Conservation (phyloP, 768 basidiomycete genomes). For the Tricholoma bakamatsutake region DNA sequence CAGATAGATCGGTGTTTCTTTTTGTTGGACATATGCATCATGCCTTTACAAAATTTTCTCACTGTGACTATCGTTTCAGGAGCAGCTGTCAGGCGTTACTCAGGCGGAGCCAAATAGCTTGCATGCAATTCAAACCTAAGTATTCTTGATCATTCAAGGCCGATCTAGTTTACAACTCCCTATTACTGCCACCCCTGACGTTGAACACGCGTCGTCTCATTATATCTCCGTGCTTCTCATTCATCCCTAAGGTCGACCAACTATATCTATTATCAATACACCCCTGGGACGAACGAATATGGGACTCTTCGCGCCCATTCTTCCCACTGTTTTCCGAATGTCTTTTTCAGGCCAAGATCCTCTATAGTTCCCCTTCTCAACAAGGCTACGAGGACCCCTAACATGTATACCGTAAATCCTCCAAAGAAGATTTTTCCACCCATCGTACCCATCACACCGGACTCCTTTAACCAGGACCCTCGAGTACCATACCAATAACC, state of each 20-base stretch:
- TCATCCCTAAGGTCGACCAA: neutral
- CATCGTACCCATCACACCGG: neutral
- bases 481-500: neutral
- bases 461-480: neutral
- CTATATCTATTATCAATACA: constrained; percentile 2
- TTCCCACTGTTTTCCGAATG: constrained; percentile 28
- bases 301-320: constrained; percentile 21
- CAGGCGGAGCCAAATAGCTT: no score
- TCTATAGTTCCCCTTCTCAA: neutral
- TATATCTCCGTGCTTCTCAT: neutral
- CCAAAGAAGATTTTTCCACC: neutral
- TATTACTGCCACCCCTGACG: no score
- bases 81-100: no score
- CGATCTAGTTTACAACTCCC: no score
- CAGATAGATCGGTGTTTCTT: no score
- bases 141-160: no score
- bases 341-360: constrained; percentile 12
- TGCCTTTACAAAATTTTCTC: no score
- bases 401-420: neutral
- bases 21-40: no score
- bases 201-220: no score
- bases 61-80: no score
- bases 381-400: neutral
- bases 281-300: constrained; percentile 22
- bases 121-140: no score